Conservation (phyloP, 1,139 yeast species). For the Kodamaea sp. region DNA sequence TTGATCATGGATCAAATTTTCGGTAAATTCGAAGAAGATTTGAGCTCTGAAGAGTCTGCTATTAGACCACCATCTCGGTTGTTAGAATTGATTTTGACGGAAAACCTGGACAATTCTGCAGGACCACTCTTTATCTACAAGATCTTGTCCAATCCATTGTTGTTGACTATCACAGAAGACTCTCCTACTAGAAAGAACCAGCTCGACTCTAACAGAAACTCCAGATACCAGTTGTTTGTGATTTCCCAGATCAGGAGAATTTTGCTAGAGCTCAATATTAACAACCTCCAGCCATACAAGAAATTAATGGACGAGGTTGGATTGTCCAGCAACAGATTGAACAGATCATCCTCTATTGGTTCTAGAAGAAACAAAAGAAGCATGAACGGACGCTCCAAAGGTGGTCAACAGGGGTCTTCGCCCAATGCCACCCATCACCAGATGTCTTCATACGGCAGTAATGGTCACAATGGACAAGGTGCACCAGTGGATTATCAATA, state of each 20-base stretch:
- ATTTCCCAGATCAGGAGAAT: constrained; percentile 61
- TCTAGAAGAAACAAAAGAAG: constrained; percentile 25
- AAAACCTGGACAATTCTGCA: constrained; percentile 55
- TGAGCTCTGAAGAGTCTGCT: constrained; percentile 11
- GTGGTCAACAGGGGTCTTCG: constrained; percentile 7
- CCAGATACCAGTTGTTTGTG: constrained; percentile 59
- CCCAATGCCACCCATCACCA: constrained; percentile 8
- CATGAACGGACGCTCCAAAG: constrained; percentile 15
- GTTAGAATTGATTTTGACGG: constrained; percentile 48
- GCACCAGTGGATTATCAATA: constrained; percentile 3
- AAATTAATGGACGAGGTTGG: constrained; percentile 94
- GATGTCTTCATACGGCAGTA: constrained; percentile 4
- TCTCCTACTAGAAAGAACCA: constrained; percentile 2
- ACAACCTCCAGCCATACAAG: constrained; percentile 71
- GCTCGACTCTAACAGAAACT: constrained; percentile 18
- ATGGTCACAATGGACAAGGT: constrained; percentile 5
- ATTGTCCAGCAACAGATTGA: constrained; percentile 43
- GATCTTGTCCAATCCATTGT: constrained; percentile 63
- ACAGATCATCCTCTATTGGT: constrained; percentile 27
- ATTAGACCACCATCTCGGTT: constrained; percentile 28
- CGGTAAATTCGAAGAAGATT: constrained; percentile 44
- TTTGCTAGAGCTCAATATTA: constrained; percentile 57
- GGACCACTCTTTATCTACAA: constrained; percentile 89
- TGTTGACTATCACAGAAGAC: constrained; percentile 42
- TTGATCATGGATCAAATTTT: constrained; percentile 65